Base-by-base conservation (phyloP, 2,329 filamentous ascomycete genomes). In the Capronia epimyces region DNA sequence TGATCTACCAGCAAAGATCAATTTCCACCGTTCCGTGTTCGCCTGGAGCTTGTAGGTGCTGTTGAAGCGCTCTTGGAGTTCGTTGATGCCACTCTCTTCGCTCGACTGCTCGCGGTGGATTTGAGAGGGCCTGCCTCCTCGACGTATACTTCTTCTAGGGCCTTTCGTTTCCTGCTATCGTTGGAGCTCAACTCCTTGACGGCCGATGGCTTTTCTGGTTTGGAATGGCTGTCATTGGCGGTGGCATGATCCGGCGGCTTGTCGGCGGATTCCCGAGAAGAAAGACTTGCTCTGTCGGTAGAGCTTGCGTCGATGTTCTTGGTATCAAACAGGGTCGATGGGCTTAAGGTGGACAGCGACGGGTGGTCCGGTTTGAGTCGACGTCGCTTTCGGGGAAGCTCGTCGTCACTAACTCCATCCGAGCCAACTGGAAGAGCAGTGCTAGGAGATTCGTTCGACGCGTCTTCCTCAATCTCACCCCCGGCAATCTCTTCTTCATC, bases 61-160 rank as follows among this genome's bases (percentile, higher is more conserved):
- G 37, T 41, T 20, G 21, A 32, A 45, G 46, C 37, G 13, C 15
- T 9, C 20, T 37, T 42, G 6, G 24, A 25, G 8, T 43, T 37
- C 10, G 29, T 47, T 13, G 57, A 51, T 12, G 53, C 56, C 13
- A 60, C 34, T 43, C 58, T 52, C 49, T 60, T 58, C 20, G 51
- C 54, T 9, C 53, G 51, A 42, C 56, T 53, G 39, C 49, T 51
- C 16, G 44, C 44, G 22, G 53, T 53, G 25, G 53, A 55, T 39
- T 32, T 43, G 18, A 43, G 37, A 21, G 18, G 42, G n/a, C 29
- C 49, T 21, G 25, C 21, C 31, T 52, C 54, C 20, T 48, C 53
- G 29, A 24, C 12, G 16, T 39, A 20, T 21, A 29, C 34, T 27
- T 47, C 53, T 6, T 49, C 45, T 2, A 50, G 47, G 16, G 56